Conservation (phyloP, 345 rosid species). For the Bruguiera parviflora region DNA sequence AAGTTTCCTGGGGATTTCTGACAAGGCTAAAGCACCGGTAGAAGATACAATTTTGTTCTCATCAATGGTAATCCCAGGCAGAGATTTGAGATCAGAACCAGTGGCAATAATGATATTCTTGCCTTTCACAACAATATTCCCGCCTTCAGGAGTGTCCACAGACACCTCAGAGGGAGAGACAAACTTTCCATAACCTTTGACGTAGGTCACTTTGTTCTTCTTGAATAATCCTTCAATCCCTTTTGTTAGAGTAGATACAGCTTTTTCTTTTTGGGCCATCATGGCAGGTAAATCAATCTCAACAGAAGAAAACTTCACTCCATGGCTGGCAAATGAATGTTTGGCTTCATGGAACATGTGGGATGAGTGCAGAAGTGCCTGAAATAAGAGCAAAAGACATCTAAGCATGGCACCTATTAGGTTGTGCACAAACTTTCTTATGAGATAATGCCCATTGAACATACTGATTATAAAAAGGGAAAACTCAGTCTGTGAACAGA, state of each 20-base stretch:
- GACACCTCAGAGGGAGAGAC: slow-evolving; percentile 86
- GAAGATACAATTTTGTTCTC: slow-evolving; percentile 92
- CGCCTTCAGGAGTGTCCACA: slow-evolving; percentile 83
- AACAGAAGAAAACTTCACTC: slow-evolving; percentile 80
- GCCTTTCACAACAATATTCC: slow-evolving; percentile 68
- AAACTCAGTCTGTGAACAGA: too few relatives aligned
- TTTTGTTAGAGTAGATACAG: slow-evolving; percentile 72
- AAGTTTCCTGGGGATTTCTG: slow-evolving; percentile 84
- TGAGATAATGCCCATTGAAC: background rate
- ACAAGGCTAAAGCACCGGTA: slow-evolving; percentile 79
- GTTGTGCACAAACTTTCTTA: background rate
- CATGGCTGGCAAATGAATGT: slow-evolving; percentile 79
- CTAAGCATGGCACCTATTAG: background rate
- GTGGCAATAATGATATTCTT: slow-evolving; percentile 88
- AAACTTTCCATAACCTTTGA: slow-evolving; percentile 91
- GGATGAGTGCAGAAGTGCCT: slow-evolving; percentile 99
- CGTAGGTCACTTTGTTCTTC: slow-evolving; percentile 93
- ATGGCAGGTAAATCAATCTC: slow-evolving; percentile 97
- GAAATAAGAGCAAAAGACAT: background rate
- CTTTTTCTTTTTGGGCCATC: slow-evolving; percentile 96
- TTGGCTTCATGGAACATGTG: slow-evolving; percentile 95
- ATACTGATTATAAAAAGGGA: too few relatives aligned
- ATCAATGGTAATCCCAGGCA: slow-evolving; percentile 93
- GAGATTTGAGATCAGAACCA: slow-evolving; percentile 93
- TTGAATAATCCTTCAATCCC: slow-evolving; percentile 96